Evolutionary conservation across 441 rosid genomes (phyloP), one percentile per base, ranked within the genome.

Genomic region (Mallotus repandus): DNA sequence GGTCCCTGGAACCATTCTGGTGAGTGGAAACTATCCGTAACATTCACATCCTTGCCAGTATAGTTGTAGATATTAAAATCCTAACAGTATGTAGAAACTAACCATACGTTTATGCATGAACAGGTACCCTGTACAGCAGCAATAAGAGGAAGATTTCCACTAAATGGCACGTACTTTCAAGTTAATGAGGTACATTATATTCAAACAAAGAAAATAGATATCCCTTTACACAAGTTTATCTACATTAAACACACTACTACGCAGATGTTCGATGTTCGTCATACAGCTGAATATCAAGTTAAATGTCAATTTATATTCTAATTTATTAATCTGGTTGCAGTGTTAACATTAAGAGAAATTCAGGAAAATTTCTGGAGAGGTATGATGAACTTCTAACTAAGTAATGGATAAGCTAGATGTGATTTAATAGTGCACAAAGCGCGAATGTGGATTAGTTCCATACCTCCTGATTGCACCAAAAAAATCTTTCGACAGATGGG

Each of bases 91-190:
- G 55, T 21, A 13, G 9, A 72, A 53, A 41, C 22, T 65, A 10
- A 73, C 73, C 5, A 6, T 18, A 43, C 64, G 2, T 10, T 22
- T 15, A 49, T 46, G 43, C 45, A 63, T 65, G 50, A 41, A 55
- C 80, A 91, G 87, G 81, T 91, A 71, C 94, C 97, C 0, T 84
- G 85, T 74, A 74, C 88, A 81, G 86, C 87, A 25, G 89, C 90
- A 46, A 83, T 70, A 70, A 77, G 79, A 76, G 80, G 73, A 14
- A 74, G 80, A 22, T 91, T 91, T 61, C 92, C 92, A 60, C 82
- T 89, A 25, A 89, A 88, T 81, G 94, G 94, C 61, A 89, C 92
- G 8, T 91, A 89, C 32, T 91, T 89, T 75, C 97, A 88, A 66
- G 78, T 82, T 4, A 91, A 89, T n/a, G 92, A 89, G 87, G 90